Conservation (phyloP, 148 eudicot species). For the Rhododendron kiyosumense region DNA sequence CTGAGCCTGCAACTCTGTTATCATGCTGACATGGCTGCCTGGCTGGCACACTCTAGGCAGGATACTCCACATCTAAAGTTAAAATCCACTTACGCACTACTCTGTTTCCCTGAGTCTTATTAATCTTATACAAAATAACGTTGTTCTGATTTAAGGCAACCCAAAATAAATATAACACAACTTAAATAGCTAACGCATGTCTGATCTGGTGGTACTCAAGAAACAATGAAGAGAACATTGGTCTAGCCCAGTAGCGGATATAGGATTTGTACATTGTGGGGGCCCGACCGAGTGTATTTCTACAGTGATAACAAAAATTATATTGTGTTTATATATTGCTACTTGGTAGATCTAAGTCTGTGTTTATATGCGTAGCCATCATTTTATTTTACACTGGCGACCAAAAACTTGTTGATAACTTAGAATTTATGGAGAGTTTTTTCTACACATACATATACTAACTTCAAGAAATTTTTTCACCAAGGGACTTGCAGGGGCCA, state of each 20-base stretch:
- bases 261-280: too few species aligned
- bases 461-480: too few species aligned
- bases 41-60: not conserved
- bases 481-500: too few species aligned
- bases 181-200: not conserved
- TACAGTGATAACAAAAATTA: too few species aligned
- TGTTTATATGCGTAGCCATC: too few species aligned
- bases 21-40: constrained; percentile 1
- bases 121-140: not conserved
- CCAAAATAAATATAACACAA: not conserved
- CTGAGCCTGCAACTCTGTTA: not conserved
- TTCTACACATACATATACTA: too few species aligned
- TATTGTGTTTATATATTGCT: too few species aligned
- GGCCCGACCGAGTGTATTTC: too few species aligned
- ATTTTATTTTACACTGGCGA: too few species aligned
- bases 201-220: not conserved
- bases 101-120: not conserved
- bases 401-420: too few species aligned
- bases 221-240: not conserved
- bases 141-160: not conserved
- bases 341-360: too few species aligned
- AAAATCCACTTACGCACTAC: not conserved
- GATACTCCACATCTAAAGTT: not conserved
- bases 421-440: too few species aligned
- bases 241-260: not conserved